Conservation (phyloP, 2,329 filamentous ascomycete species). For the Colletotrichum sp. region DNA sequence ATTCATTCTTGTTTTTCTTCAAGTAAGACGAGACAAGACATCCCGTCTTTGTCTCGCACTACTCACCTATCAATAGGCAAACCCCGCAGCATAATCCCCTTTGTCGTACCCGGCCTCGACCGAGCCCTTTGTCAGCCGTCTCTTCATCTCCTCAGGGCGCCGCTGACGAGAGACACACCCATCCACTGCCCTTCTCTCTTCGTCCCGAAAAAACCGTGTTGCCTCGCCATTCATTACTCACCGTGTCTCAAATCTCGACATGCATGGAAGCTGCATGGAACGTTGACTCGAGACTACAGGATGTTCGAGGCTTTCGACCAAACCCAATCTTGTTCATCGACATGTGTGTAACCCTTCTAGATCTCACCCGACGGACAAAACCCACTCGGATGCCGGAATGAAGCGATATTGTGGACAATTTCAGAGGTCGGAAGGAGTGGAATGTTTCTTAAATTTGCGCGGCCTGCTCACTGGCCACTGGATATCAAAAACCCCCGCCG, state of each 20-base stretch:
- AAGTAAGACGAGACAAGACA: not conserved
- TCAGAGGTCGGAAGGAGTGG: not conserved
- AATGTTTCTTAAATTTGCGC: not conserved
- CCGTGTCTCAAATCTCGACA: not conserved
- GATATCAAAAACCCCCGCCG: not conserved
- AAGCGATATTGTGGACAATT: not conserved
- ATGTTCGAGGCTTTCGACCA: not conserved
- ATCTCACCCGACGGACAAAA: not conserved
- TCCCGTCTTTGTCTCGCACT: not conserved
- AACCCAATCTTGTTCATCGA: not conserved
- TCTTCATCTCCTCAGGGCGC: not conserved
- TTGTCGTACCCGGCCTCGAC: not conserved
- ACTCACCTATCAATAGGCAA: not conserved
- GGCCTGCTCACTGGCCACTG: not conserved
- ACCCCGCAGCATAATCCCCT: not conserved
- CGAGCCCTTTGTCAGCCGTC: not conserved
- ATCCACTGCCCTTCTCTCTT: not conserved
- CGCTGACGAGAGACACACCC: not conserved
- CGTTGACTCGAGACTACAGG: not conserved
- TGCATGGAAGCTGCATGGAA: constrained; percentile 2
- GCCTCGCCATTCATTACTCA: not conserved
- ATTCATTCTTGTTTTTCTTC: not conserved
- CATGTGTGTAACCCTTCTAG: not conserved
- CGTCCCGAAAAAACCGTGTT: constrained; percentile 8
- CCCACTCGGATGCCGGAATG: not conserved